Percentiles rank a stretch among this genome's conserved stretches.
These are phyloP conservation scores for Saturnispora sekii DNA, from an alignment of 805 yeast species.

Conservation along the genomic window DNA sequence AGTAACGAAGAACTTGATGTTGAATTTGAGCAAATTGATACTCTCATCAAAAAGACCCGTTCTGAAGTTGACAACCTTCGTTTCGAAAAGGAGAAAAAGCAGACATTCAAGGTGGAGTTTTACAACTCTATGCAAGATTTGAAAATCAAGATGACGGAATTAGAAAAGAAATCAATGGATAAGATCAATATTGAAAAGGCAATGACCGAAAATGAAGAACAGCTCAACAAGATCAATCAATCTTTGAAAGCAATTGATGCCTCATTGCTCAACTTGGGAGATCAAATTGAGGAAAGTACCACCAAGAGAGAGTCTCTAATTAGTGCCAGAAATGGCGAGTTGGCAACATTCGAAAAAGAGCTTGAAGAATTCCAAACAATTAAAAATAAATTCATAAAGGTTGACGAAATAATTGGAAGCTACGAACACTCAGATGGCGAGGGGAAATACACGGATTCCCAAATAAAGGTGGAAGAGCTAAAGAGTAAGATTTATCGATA, in stretches of 20 bases:
- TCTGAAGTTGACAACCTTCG: conserved; percentile 21
- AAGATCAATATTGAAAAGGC: conserved; percentile 31
- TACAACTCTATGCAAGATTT: conserved; percentile 47
- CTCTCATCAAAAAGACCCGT: conserved; percentile 34
- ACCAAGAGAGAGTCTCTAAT: neutral
- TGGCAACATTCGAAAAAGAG: conserved; percentile 5
- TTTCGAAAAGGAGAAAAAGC: conserved; percentile 36
- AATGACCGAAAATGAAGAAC: conserved; percentile 29
- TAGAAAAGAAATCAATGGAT: conserved; percentile 44
- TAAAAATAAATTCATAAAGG: conserved; percentile 32
- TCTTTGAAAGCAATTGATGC: neutral
- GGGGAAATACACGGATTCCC: conserved; percentile 16
- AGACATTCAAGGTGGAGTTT: conserved; percentile 34
- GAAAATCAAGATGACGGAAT: conserved; percentile 39
- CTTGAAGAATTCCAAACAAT: conserved; percentile 31
- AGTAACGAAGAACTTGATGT: conserved; percentile 40
- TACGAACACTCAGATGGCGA: conserved; percentile 29
- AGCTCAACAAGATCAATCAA: conserved; percentile 7
- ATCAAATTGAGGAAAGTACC: neutral
- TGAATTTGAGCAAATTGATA: conserved; percentile 29
- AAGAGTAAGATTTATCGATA: conserved; percentile 10
- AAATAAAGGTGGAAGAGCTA: conserved; percentile 21
- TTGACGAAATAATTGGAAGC: conserved; percentile 34
- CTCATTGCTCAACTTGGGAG: neutral
- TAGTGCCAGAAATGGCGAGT: neutral